phyloP scores from a whole-genome alignment of 106 monocot genomes.

The Acorus calamus region DNA sequence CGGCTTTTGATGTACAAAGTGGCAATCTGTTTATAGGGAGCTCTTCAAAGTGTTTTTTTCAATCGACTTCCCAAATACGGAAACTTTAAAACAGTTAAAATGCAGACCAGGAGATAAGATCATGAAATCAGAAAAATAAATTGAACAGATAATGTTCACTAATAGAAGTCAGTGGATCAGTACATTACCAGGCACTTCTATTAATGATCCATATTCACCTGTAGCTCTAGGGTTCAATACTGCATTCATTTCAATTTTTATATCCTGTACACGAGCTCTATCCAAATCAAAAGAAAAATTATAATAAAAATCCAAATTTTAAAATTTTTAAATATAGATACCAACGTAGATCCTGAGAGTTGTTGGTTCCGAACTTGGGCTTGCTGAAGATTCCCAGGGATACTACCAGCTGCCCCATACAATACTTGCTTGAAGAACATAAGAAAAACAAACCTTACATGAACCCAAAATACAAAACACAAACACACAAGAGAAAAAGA shows the following conservation, averaged over 20 bases:
- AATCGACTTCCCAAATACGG: too few relatives aligned
- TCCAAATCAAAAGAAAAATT: neutral
- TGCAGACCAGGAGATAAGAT: neutral
- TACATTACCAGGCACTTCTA: conserved; percentile 63
- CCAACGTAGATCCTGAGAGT: conserved; percentile 58
- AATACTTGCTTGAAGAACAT: conserved; percentile 53
- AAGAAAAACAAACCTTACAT: too few relatives aligned
- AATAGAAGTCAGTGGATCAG: too few relatives aligned
- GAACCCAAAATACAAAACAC: too few relatives aligned
- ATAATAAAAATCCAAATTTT: neutral
- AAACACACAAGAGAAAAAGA: too few relatives aligned
- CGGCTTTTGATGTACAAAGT: too few relatives aligned
- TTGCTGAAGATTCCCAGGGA: conserved; percentile 66
- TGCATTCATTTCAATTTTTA: conserved; percentile 76
- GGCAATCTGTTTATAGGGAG: too few relatives aligned
- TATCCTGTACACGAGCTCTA: conserved; percentile 38
- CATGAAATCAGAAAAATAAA: neutral
- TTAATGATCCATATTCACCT: conserved; percentile 67
- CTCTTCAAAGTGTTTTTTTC: too few relatives aligned
- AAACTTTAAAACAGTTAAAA: neutral
- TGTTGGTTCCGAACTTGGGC: conserved; percentile 69
- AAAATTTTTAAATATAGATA: conserved; percentile 4
- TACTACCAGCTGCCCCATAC: conserved; percentile 54
- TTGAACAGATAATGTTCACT: too few relatives aligned
- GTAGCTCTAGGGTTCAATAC: conserved; percentile 58